phyloP scores from a whole-genome alignment of 495 filamentous ascomycete species.

The Haplographium delicatum region DNA sequence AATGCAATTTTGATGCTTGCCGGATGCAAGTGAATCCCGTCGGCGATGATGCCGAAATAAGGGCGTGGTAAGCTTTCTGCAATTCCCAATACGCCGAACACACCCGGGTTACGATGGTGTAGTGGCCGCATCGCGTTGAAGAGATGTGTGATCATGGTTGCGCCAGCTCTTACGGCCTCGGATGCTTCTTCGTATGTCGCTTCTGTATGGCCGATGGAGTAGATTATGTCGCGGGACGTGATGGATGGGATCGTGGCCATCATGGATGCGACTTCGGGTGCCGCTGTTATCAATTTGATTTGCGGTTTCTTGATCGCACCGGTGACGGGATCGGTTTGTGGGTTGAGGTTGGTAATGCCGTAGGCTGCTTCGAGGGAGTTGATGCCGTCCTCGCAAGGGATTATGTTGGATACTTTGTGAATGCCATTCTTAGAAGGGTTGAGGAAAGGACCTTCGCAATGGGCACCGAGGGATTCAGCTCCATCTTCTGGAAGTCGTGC shows the following conservation, averaged over 20 bases:
- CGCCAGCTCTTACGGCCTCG: conserved; percentile 59
- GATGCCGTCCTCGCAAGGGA: conserved; percentile 43
- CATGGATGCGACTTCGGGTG: conserved; percentile 68
- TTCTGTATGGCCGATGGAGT: conserved; percentile 77
- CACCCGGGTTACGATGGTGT: conserved; percentile 78
- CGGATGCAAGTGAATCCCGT: conserved; percentile 64
- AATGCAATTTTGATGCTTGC: conserved; percentile 58
- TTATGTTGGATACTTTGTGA: conserved; percentile 63
- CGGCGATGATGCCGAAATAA: conserved; percentile 61
- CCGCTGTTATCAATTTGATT: conserved; percentile 73
- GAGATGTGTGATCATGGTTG: conserved; percentile 80
- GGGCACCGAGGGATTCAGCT: conserved; percentile 76
- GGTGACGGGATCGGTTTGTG: conserved; percentile 13
- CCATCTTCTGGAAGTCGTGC: conserved; percentile 52
- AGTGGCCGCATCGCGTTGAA: conserved; percentile 89
- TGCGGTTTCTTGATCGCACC: conserved; percentile 23
- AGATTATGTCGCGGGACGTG: conserved; percentile 54
- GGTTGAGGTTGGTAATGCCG: conserved; percentile 54
- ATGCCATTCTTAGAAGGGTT: conserved; percentile 65
- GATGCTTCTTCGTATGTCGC: conserved; percentile 71
- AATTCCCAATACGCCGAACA: conserved; percentile 67
- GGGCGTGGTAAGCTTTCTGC: conserved; percentile 43
- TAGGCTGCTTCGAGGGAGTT: conserved; percentile 62
- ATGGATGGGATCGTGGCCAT: conserved; percentile 55
- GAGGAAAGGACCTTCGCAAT: conserved; percentile 82